Evolutionary conservation across 345 rosid species (phyloP), one percentile per base, ranked within the genome.

Genomic region (Carallia brachiata): DNA sequence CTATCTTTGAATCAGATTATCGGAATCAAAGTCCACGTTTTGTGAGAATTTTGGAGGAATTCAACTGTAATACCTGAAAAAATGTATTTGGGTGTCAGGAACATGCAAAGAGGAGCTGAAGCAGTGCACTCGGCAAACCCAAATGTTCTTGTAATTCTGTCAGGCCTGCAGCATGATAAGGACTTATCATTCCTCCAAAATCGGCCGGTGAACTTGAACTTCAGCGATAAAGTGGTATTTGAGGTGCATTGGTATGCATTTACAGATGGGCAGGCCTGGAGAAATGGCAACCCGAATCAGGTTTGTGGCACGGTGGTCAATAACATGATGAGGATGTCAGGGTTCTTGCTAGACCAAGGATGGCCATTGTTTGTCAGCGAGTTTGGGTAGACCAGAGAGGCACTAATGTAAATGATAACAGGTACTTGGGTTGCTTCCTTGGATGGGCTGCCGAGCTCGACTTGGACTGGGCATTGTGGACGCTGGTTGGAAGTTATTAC

Each of bases 31-130:
- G 5, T 10, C 13, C 30, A 18, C 36, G 34, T 32, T 17, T 18
- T 32, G 31, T 65, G 31, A 15, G 3, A 23, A 60, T 17, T 23
- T 32, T 32, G 34, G 4, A 32, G 34, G 34, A 32, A 32, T 32
- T 32, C 34, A 32, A 32, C 4, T 10, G 17, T 12, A 44, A 44
- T 44, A 13, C 13, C 50, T 44, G 13, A 44, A 44, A 12, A 12
- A 12, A 12, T 7, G 1, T 54, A 48, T n/a, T 18, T 27, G 48
- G 75, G 5, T 23, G 28, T 6, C 59, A 90, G 91, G 79, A 86
- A 93, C 80, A 90, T 93, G 97, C 84, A 86, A 72, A 79, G 73
- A 73, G 98, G 98, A 66, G 99, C 98, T 0, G 99, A 92, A 77
- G 93, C 93, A 12, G 96, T 95, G 65, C 96, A 95, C 75, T 69